Evolutionary conservation across 1,284 basidiomycete species (phyloP).

Genomic region (Apiotrichum gamsii): DNA sequence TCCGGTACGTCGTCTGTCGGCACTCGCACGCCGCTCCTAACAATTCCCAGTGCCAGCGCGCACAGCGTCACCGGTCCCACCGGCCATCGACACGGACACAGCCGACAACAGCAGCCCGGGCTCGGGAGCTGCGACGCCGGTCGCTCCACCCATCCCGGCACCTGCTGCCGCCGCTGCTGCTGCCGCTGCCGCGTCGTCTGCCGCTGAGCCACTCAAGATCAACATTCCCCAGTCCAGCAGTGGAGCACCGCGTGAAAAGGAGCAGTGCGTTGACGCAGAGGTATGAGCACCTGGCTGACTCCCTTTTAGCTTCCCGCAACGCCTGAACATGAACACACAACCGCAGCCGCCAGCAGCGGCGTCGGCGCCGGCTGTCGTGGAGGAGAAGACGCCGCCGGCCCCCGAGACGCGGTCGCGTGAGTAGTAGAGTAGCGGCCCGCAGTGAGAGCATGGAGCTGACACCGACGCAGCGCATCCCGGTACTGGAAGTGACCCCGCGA

Average conservation of each 20-base stretch:
- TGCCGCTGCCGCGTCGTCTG: background rate
- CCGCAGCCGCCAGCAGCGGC: background rate
- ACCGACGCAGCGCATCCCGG: too few relatives aligned
- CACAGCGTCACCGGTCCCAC: background rate
- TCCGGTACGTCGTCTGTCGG: too few relatives aligned
- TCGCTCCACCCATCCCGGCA: background rate
- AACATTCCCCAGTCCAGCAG: constrained; percentile 61
- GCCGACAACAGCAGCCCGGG: too few relatives aligned
- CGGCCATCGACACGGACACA: background rate
- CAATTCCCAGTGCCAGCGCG: background rate
- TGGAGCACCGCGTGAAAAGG: constrained; percentile 48
- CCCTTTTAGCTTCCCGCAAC: background rate
- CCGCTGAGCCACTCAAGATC: constrained; percentile 56
- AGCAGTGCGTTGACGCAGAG: constrained; percentile 22
- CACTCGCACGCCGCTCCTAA: too few relatives aligned
- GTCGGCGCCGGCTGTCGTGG: background rate
- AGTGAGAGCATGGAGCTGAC: background rate
- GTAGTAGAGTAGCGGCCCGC: background rate
- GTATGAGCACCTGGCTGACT: background rate
- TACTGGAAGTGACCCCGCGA: constrained; percentile 34
- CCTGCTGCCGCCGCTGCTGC: background rate
- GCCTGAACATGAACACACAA: too few relatives aligned
- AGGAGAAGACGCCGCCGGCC: constrained; percentile 3
- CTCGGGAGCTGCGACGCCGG: constrained; percentile 26
- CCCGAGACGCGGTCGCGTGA: background rate